Conservation (phyloP, 2,329 filamentous ascomycete species). For the Pezicula rhizophila region DNA sequence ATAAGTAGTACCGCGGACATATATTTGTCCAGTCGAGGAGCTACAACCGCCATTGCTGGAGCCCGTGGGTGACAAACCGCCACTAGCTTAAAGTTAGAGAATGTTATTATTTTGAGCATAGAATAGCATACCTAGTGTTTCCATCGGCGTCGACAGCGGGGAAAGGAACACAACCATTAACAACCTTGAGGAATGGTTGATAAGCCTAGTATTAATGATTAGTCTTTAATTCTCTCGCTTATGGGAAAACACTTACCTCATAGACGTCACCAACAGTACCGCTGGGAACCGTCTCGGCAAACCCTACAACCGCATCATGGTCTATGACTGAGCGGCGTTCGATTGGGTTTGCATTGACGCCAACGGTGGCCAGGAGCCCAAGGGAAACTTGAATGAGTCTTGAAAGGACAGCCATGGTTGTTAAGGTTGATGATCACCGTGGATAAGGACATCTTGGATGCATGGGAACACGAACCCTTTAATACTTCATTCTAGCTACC, state of each 20-base stretch:
- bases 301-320: constrained; percentile 44
- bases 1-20: constrained; percentile 36
- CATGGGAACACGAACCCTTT: too few relatives aligned
- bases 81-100: constrained; percentile 12
- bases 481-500: too few relatives aligned
- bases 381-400: constrained; percentile 10
- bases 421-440: too few relatives aligned
- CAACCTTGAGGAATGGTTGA: constrained; percentile 48
- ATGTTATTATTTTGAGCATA: background rate
- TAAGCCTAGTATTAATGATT: constrained; percentile 34
- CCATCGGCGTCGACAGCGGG: constrained; percentile 53
- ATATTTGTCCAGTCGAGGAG: constrained; percentile 43
- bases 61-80: constrained; percentile 29
- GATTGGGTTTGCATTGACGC: constrained; percentile 15
- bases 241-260: too few relatives aligned
- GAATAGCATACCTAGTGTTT: constrained; percentile 44
- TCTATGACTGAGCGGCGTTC: constrained; percentile 35
- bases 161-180: constrained; percentile 58
- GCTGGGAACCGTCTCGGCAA: constrained; percentile 45
- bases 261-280: constrained; percentile 41
- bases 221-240: too few relatives aligned
- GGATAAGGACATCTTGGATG: too few relatives aligned
- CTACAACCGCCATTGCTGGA: constrained; percentile 32
- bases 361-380: constrained; percentile 7
- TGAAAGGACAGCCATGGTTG: constrained; percentile 13